phyloP scores from a whole-genome alignment of 1,139 yeast genomes.

The Yamadazyma pseudoaaseri region DNA sequence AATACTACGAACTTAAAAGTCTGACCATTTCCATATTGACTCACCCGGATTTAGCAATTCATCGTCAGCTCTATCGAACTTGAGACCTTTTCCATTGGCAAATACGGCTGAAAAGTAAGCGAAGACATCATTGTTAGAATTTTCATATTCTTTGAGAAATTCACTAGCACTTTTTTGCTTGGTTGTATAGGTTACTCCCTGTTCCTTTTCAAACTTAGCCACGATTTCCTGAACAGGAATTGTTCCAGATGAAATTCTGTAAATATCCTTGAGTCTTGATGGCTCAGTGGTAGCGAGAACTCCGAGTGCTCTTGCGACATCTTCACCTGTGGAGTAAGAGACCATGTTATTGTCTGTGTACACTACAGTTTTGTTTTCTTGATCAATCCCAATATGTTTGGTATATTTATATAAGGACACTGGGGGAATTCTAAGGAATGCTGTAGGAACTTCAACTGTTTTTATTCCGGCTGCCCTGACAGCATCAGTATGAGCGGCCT shows the following conservation, averaged over 20 bases:
- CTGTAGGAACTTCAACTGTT: constrained; percentile 46
- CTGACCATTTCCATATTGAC: constrained; percentile 50
- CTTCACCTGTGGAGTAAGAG: constrained; percentile 33
- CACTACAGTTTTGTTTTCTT: constrained; percentile 31
- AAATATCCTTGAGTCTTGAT: constrained; percentile 42
- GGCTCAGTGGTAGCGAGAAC: constrained; percentile 36
- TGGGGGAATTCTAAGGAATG: constrained; percentile 45
- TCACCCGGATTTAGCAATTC: constrained; percentile 58
- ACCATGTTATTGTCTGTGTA: constrained; percentile 44
- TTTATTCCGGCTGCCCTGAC: constrained; percentile 50
- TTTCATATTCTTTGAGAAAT: constrained; percentile 14
- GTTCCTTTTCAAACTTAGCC: constrained; percentile 38
- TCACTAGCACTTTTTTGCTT: constrained; percentile 24
- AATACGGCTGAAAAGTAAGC: constrained; percentile 28
- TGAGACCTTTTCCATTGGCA: constrained; percentile 35
- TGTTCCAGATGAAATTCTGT: constrained; percentile 44
- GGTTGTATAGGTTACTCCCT: constrained; percentile 28
- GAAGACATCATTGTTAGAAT: constrained; percentile 12
- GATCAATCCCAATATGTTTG: constrained; percentile 37
- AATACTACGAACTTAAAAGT: no score
- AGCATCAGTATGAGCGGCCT: constrained; percentile 36
- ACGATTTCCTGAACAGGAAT: constrained; percentile 39
- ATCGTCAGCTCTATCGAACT: constrained; percentile 21
- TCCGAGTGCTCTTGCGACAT: constrained; percentile 50
- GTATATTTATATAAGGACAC: constrained; percentile 32